Conservation (phyloP, 2,329 filamentous ascomycete species). For the Chaetomiaceae sp. region DNA sequence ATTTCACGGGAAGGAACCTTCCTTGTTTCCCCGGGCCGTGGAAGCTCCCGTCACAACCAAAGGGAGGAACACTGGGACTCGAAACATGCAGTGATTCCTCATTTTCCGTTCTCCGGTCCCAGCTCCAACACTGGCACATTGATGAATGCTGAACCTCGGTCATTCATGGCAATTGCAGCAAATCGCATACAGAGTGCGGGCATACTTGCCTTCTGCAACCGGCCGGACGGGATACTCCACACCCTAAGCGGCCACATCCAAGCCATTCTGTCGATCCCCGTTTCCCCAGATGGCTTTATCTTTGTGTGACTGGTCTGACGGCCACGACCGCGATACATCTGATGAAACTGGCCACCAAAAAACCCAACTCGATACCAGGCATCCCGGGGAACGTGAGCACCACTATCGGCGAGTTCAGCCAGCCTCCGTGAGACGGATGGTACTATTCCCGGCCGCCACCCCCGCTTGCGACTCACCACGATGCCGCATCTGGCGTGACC, state of each 20-base stretch:
- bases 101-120: too few species aligned
- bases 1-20: too few species aligned
- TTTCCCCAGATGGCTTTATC: not conserved
- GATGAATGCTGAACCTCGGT: too few species aligned
- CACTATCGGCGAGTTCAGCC: not conserved
- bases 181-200: not conserved
- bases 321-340: not conserved
- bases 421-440: not conserved
- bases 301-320: not conserved
- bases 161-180: too few species aligned
- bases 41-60: too few species aligned
- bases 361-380: too few species aligned
- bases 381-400: not conserved
- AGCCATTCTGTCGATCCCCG: not conserved
- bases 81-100: too few species aligned
- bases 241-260: not conserved
- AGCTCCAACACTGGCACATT: too few species aligned
- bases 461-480: not conserved
- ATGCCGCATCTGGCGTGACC: slow-evolving; percentile 18
- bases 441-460: not conserved
- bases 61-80: too few species aligned
- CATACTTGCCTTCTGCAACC: not conserved
- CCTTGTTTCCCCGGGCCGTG: too few species aligned
- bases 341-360: not conserved
- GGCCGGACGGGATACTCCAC: not conserved